phyloP scores from a whole-genome alignment of 768 basidiomycete genomes.

The Roridomyces roridus region DNA sequence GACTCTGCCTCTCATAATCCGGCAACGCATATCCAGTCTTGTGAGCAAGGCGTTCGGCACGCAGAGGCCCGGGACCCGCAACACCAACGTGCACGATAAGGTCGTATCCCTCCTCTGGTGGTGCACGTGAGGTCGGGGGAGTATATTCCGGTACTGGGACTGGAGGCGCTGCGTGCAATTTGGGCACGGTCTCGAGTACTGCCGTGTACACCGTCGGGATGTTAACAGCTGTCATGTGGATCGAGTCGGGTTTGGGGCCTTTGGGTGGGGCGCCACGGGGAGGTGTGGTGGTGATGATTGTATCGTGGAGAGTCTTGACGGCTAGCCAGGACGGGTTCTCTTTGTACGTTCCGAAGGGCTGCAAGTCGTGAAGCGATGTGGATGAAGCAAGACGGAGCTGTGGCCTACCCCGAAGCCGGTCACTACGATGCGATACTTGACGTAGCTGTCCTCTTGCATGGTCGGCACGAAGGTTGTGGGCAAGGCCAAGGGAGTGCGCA shows the following conservation, averaged over 20 bases:
- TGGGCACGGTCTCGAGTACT: slow-evolving; percentile 18
- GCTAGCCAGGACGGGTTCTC: slow-evolving; percentile 80
- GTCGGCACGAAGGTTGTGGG: no score
- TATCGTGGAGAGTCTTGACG: slow-evolving; percentile 62
- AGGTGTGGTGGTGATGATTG: slow-evolving; percentile 39
- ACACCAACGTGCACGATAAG: slow-evolving; percentile 26
- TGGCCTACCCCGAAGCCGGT: slow-evolving; percentile 26
- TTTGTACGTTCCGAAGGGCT: slow-evolving; percentile 63
- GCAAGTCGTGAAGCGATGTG: slow-evolving; percentile 24
- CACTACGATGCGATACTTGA: slow-evolving; percentile 17
- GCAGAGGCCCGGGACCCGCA: slow-evolving; percentile 9
- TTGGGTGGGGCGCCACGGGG: slow-evolving; percentile 15
- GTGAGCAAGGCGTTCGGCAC: slow-evolving; percentile 21
- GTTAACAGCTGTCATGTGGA: slow-evolving; percentile 22
- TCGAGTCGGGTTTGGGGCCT: slow-evolving; percentile 15
- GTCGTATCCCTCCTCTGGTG: slow-evolving; percentile 20
- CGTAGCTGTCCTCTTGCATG: background rate
- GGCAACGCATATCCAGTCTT: slow-evolving; percentile 24
- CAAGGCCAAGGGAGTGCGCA: no score
- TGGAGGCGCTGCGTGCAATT: slow-evolving; percentile 18
- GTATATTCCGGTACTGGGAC: slow-evolving; percentile 8
- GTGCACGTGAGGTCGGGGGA: slow-evolving; percentile 10
- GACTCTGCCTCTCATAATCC: slow-evolving; percentile 16
- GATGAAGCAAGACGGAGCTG: background rate
- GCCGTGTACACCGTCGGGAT: slow-evolving; percentile 21